Base-by-base conservation (phyloP, 306 rosid species). In the Erythrophleum fordii region DNA sequence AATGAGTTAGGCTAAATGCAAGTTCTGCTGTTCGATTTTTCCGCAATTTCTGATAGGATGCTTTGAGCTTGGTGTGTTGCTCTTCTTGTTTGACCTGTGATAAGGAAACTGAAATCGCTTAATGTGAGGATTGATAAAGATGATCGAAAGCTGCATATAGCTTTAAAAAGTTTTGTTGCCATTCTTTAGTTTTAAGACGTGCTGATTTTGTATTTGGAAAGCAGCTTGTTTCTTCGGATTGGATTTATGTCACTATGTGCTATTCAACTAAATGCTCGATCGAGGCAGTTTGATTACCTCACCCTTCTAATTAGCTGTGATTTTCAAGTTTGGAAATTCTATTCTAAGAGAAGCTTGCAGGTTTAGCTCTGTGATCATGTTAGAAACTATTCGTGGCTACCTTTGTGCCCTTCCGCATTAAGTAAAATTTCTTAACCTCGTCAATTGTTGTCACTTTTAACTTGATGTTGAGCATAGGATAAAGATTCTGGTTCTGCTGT, bases 261-360 rank as follows among this genome's bases (percentile, higher is more conserved):
- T 42, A 16, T 68, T 42, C 35, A 22, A 42, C n/a, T 68, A 22
- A 11, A 68, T 42, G 73, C 11, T 20, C 18, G n/a, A n/a, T 22
- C 28, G 5, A 12, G 48, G 78, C 39, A 13, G 16, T 58, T 56
- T 61, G 25, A 53, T 17, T 46, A 5, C 14, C 67, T 59, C 17
- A 17, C 39, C 14, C 44, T 45, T 9, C 8, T 70, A 9, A 5
- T 3, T 22, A 10, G 8, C 9, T 29, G 9, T 64, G 49, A 11
- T 44, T 72, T 46, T 79, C 18, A 25, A 71, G 77, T 46, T 44
- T 1, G 65, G 42, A 66, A 69, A 49, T 70, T 80, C 52, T 56
- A 46, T 44, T 34, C n/a, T 68, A 13, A 26, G 26, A 39, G 48
- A 22, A 10, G 51, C 29, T 67, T 39, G 31, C 28, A 13, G 17